A percentile compares a stretch with the other conserved stretches of the same genome.
Conservation (phyloP, 2,329 filamentous ascomycete genomes). For the Xylariales sp. region DNA sequence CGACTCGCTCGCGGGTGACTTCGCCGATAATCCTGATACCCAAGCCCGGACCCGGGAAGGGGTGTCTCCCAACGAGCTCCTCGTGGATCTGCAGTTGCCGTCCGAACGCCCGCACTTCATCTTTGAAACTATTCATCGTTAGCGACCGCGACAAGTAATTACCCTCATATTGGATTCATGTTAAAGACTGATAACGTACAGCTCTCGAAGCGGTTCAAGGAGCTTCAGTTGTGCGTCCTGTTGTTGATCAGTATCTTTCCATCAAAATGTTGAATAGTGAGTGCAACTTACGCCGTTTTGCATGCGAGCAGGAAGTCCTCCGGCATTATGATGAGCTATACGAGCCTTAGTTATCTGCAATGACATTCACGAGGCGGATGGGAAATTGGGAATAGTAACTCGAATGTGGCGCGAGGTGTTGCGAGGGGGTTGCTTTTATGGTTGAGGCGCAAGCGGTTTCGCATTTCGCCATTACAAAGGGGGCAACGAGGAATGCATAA, state of each 20-base stretch:
- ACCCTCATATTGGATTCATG: constrained; percentile 2
- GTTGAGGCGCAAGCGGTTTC: too few relatives aligned
- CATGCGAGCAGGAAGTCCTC: constrained; percentile 34
- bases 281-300: constrained; percentile 23
- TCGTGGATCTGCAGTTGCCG: constrained; percentile 65
- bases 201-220: too few relatives aligned
- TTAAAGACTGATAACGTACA: constrained; percentile 29
- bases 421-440: too few relatives aligned
- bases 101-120: constrained; percentile 70
- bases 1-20: constrained; percentile 72
- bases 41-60: constrained; percentile 64
- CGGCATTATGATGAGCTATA: constrained; percentile 39
- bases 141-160: too few relatives aligned
- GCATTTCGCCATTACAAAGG: too few relatives aligned
- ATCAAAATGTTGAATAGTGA: too few relatives aligned
- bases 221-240: too few relatives aligned
- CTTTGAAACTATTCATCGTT: too few relatives aligned
- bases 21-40: constrained; percentile 80
- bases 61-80: constrained; percentile 76
- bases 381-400: too few relatives aligned
- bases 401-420: too few relatives aligned
- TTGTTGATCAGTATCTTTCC: too few relatives aligned
- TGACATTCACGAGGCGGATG: neutral
- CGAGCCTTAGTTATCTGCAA: constrained; percentile 6
- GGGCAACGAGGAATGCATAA: too few relatives aligned